These are phyloP conservation scores for Dentipellis sp. DNA, from an alignment of 768 basidiomycete species.

Conservation along the genomic window DNA sequence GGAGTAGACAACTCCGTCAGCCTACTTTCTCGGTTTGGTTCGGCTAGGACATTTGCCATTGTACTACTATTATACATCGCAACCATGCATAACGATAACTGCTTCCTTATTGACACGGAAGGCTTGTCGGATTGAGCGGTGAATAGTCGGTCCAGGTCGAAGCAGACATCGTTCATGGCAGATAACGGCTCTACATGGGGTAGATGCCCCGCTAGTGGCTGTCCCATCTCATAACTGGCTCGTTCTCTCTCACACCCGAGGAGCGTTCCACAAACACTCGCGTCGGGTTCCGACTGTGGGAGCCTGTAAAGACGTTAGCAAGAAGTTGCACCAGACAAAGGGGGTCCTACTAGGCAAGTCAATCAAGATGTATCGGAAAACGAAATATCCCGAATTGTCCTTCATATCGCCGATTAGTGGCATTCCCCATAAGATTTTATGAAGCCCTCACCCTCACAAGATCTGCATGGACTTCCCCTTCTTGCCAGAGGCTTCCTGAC, in stretches of 20 bases:
- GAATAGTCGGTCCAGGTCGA: no score
- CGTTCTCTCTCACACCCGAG: conserved; percentile 59
- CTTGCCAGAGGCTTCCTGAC: conserved; percentile 43
- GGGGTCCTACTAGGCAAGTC: conserved; percentile 65
- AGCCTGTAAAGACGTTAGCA: conserved; percentile 32
- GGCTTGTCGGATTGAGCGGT: neutral
- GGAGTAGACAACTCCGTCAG: conserved; percentile 40
- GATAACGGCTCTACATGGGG: neutral
- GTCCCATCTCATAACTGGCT: conserved; percentile 63
- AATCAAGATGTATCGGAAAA: conserved; percentile 67
- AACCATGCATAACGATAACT: neutral
- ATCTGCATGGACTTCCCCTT: conserved; percentile 78
- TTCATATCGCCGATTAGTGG: conserved; percentile 17
- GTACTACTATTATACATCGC: conserved; percentile 1
- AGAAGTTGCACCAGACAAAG: conserved; percentile 20
- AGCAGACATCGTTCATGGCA: neutral
- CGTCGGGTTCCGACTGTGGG: conserved; percentile 48
- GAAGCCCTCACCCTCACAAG: conserved; percentile 49
- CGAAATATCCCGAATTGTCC: conserved; percentile 72
- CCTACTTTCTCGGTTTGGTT: neutral
- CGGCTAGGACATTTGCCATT: neutral
- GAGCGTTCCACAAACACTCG: conserved; percentile 65
- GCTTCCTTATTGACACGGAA: neutral
- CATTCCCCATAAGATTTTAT: no score
- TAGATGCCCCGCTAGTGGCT: conserved; percentile 6